Conservation (phyloP, 2,329 filamentous ascomycete genomes). For the Epichloe sibirici region DNA sequence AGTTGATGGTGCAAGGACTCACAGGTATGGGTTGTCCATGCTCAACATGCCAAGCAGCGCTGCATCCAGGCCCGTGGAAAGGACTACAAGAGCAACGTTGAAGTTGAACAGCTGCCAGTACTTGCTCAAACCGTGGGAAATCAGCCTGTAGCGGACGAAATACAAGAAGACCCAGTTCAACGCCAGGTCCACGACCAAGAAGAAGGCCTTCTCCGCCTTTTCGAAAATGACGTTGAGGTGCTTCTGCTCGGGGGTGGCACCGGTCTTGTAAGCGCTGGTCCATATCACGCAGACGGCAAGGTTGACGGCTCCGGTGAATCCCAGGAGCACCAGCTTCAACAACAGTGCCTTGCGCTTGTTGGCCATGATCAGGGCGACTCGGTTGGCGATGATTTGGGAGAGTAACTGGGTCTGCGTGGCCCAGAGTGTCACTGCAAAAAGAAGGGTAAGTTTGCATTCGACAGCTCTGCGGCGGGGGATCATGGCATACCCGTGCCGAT, state of each 20-base stretch:
- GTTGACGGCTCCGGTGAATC: conserved; percentile 24
- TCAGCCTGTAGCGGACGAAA: conserved; percentile 31
- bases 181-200: conserved; percentile 32
- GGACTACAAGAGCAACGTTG: conserved; percentile 33
- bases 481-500: conserved; percentile 4
- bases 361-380: conserved; percentile 28
- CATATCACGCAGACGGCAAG: conserved; percentile 28
- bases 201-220: conserved; percentile 30
- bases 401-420: conserved; percentile 25
- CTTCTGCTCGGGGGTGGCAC: conserved; percentile 4
- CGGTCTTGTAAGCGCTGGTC: conserved; percentile 21
- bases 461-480: not conserved
- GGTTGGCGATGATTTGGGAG: conserved; percentile 33
- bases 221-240: conserved; percentile 13
- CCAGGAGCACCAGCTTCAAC: conserved; percentile 24
- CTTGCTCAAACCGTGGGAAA: conserved; percentile 34
- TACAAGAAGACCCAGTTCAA: conserved; percentile 39
- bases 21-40: conserved; percentile 7
- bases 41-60: conserved; percentile 14
- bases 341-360: conserved; percentile 19
- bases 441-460: not conserved
- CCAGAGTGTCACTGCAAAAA: conserved; percentile 7
- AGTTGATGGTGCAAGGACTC: not conserved
- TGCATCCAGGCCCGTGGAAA: conserved; percentile 37
- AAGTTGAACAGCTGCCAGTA: conserved; percentile 37